phyloP scores from a whole-genome alignment of 805 yeast genomes.

The Saccharomyces eubayanus region DNA sequence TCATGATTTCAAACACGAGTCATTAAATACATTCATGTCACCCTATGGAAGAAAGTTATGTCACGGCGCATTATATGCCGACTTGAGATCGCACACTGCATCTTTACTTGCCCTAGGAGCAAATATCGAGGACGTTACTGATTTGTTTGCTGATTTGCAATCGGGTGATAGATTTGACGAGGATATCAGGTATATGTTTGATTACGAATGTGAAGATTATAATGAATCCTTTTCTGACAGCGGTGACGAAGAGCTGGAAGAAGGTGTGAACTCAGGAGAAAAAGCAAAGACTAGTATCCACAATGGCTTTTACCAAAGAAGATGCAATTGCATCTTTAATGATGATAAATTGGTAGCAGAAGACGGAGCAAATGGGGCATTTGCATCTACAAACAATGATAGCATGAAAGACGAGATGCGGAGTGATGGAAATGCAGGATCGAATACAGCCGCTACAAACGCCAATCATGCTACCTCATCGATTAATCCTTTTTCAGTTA shows the following conservation, averaged over 20 bases:
- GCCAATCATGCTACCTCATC: background rate
- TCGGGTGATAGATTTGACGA: constrained; percentile 61
- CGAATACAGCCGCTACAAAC: constrained; percentile 6
- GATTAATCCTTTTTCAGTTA: constrained; percentile 23
- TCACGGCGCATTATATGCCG: constrained; percentile 51
- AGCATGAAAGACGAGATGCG: constrained; percentile 11
- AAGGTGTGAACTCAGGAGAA: constrained; percentile 8
- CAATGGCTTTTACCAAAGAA: constrained; percentile 10
- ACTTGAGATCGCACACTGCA: constrained; percentile 50
- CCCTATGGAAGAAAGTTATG: constrained; percentile 58
- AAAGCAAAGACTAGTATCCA: constrained; percentile 7
- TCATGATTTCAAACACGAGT: constrained; percentile 53
- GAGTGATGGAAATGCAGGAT: background rate
- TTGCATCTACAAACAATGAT: background rate
- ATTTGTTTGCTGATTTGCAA: constrained; percentile 46
- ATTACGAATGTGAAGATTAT: constrained; percentile 42
- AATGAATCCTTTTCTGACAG: constrained; percentile 30
- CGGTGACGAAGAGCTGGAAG: constrained; percentile 14
- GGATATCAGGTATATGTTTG: constrained; percentile 54
- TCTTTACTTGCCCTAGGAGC: constrained; percentile 44
- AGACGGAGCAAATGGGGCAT: constrained; percentile 21
- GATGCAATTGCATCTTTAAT: constrained; percentile 34
- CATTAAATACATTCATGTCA: constrained; percentile 52
- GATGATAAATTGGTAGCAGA: constrained; percentile 26
- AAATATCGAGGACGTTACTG: constrained; percentile 43